These are phyloP conservation scores for Globisporangium emineosum DNA, from an alignment of 352 stramenopile genomes.

Conservation along the genomic window DNA sequence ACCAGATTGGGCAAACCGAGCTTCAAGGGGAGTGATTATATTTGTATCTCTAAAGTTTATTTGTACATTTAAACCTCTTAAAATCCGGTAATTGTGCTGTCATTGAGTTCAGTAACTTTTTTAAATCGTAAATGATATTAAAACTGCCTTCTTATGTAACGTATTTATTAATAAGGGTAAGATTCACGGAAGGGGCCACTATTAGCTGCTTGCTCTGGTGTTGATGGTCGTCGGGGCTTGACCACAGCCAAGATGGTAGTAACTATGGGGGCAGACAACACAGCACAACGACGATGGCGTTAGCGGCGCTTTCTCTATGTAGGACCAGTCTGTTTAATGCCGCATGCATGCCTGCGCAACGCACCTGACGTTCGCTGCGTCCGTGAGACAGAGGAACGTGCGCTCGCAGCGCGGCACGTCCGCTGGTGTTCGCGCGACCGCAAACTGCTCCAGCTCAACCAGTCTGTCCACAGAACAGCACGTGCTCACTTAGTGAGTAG, in stretches of 20 bases:
- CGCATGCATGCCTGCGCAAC: not conserved
- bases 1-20: conserved; percentile 3
- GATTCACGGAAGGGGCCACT: not conserved
- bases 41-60: too few relatives aligned
- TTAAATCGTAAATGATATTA: too few relatives aligned
- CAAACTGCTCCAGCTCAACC: conserved; percentile 33
- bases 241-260: conserved; percentile 31
- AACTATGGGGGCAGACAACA: conserved; percentile 22
- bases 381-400: conserved; percentile 46
- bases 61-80: not conserved
- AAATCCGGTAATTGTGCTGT: too few relatives aligned
- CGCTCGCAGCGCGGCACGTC: conserved; percentile 6
- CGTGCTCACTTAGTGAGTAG: too few relatives aligned
- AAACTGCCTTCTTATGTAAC: not conserved
- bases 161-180: not conserved
- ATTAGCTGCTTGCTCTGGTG: not conserved
- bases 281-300: not conserved
- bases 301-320: not conserved
- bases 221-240: conserved; percentile 12
- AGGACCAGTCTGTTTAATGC: not conserved
- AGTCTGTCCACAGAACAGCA: too few relatives aligned
- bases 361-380: conserved; percentile 52
- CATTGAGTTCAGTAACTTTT: too few relatives aligned
- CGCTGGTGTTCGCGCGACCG: conserved; percentile 14
- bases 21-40: not conserved